Percentiles rank a stretch among this genome's conserved stretches.
Conservation (phyloP, 352 stramenopile genomes). For the Phytophthora fragariae region DNA sequence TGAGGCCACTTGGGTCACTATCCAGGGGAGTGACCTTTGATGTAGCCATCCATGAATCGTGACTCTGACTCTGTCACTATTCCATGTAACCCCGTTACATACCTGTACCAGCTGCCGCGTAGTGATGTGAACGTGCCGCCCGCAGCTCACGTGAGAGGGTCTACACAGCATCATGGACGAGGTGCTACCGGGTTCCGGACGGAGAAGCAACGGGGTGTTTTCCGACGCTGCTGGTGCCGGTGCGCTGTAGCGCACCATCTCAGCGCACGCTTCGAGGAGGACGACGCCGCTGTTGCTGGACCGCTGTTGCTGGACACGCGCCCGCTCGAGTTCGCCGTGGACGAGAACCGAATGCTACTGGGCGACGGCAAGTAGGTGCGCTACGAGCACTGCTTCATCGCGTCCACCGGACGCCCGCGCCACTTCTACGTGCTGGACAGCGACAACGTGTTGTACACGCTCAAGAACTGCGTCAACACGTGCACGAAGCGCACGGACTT, state of each 20-base stretch:
- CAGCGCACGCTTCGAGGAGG: constrained; percentile 78
- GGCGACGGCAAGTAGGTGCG: constrained; percentile 82
- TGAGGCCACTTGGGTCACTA: too few relatives aligned
- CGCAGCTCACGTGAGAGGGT: too few relatives aligned
- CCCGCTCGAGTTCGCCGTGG: constrained; percentile 83
- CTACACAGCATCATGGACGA: too few relatives aligned
- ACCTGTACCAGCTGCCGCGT: too few relatives aligned
- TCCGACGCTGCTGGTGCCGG: too few relatives aligned
- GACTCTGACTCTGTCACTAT: too few relatives aligned
- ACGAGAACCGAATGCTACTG: constrained; percentile 85
- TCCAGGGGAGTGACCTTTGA: too few relatives aligned
- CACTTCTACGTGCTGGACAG: constrained; percentile 92
- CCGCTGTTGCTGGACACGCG: constrained; percentile 80
- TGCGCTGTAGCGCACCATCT: constrained; percentile 57
- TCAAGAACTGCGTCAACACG: constrained; percentile 89
- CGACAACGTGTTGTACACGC: constrained; percentile 79
- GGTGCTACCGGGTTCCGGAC: too few relatives aligned
- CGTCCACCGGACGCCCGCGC: constrained; percentile 79
- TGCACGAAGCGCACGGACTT: constrained; percentile 87
- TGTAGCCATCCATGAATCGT: too few relatives aligned
- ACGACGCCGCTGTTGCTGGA: constrained; percentile 66
- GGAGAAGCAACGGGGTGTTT: too few relatives aligned
- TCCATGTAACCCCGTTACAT: too few relatives aligned
- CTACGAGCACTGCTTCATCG: constrained; percentile 91
- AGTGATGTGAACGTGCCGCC: too few relatives aligned